Conservation (phyloP, 2,329 filamentous ascomycete species). For the Verticillium longisporum region DNA sequence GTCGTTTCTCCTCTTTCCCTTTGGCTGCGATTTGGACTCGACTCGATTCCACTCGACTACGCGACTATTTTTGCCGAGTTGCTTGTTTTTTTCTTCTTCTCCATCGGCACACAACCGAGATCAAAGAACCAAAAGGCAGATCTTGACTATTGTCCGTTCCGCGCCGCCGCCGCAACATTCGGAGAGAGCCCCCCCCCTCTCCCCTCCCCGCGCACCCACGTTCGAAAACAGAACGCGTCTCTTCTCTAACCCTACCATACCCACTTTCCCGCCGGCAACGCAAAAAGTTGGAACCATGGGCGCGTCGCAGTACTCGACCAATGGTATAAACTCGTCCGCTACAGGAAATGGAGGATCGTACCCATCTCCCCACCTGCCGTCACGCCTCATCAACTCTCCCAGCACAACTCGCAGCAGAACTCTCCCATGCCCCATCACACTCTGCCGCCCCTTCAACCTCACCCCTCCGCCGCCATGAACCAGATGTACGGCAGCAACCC, state of each 20-base stretch:
- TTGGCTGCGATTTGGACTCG: constrained; percentile 3
- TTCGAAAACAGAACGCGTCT: constrained; percentile 1
- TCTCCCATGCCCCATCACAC: constrained; percentile 34
- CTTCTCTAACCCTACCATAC: constrained; percentile 4
- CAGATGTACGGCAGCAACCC: constrained; percentile 51
- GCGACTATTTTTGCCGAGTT: not conserved
- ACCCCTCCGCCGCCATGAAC: constrained; percentile 37
- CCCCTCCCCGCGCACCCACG: not conserved
- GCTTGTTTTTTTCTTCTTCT: constrained; percentile 1
- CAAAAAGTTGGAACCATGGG: constrained; percentile 37
- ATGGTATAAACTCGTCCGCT: constrained; percentile 48
- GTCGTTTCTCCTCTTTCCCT: constrained; percentile 9
- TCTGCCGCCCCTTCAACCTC: constrained; percentile 47
- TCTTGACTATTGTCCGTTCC: not conserved
- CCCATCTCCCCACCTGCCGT: constrained; percentile 42
- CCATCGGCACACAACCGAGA: not conserved
- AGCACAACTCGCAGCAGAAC: constrained; percentile 22
- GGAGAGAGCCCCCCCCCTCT: not conserved
- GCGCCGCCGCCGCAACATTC: not conserved
- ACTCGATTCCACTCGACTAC: not conserved
- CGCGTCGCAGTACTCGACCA: constrained; percentile 46
- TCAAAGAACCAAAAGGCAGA: not conserved
- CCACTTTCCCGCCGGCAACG: constrained; percentile 3
- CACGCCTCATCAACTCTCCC: constrained; percentile 44
- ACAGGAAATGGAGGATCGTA: constrained; percentile 34